These are phyloP conservation scores for Boletus coccyginus DNA, from an alignment of 768 basidiomycete genomes.

Conservation along the genomic window DNA sequence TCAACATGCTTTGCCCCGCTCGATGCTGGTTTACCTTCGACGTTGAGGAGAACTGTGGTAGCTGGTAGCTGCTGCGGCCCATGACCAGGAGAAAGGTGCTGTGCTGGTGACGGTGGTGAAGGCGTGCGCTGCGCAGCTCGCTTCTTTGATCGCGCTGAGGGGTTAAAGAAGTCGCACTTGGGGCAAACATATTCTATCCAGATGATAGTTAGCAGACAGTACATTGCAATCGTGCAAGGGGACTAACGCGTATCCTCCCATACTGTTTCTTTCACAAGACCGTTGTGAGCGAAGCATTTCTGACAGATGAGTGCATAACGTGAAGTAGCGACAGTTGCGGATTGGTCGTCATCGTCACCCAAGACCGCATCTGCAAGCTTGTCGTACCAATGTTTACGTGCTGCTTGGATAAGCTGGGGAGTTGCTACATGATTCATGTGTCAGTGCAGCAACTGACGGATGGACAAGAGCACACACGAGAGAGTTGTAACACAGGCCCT, in stretches of 20 bases:
- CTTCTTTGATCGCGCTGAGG: conserved; percentile 38
- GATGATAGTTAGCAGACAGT: background rate
- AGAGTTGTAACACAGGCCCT: conserved; percentile 35
- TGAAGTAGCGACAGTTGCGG: conserved; percentile 38
- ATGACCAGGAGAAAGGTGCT: conserved; percentile 8
- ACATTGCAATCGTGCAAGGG: background rate
- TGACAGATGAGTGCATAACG: conserved; percentile 87
- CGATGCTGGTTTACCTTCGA: conserved; percentile 1
- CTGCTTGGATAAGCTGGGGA: conserved; percentile 43
- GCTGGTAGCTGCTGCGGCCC: conserved; percentile 2
- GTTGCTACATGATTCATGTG: conserved; percentile 25
- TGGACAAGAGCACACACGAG: conserved; percentile 32
- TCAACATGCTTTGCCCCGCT: background rate
- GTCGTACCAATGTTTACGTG: conserved; percentile 82
- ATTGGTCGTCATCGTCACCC: conserved; percentile 65
- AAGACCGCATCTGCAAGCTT: conserved; percentile 83
- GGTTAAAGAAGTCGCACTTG: conserved; percentile 84
- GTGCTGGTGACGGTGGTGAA: conserved; percentile 22
- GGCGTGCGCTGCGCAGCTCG: conserved; percentile 23
- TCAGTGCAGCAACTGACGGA: conserved; percentile 8
- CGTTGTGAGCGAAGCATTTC: conserved; percentile 85
- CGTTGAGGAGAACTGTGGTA: background rate
- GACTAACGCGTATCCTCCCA: conserved; percentile 82
- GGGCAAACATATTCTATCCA: conserved; percentile 77
- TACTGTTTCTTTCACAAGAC: conserved; percentile 76